These are phyloP conservation scores for Penicillium occitanis DNA, from an alignment of 2,329 filamentous ascomycete genomes.

Conservation along the genomic window DNA sequence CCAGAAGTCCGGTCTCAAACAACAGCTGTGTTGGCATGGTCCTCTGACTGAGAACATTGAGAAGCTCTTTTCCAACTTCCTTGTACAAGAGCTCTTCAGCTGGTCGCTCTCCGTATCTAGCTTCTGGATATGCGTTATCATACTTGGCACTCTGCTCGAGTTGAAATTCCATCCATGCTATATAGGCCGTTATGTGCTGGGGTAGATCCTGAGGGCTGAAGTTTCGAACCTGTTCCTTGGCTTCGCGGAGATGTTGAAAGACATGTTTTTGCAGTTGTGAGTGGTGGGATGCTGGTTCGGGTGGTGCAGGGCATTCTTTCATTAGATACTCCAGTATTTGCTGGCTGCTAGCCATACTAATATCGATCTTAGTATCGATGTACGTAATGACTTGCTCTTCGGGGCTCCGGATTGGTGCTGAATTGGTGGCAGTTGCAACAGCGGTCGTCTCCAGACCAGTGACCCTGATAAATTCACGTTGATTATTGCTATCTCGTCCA, in stretches of 20 bases:
- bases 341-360: not conserved
- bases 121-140: not conserved
- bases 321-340: not conserved
- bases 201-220: not conserved
- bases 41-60: not conserved
- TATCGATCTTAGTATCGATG: not conserved
- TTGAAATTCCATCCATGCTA: not conserved
- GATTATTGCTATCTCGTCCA: not conserved
- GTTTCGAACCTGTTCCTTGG: not conserved
- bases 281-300: not conserved
- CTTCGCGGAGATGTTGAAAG: not conserved
- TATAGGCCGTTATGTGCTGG: not conserved
- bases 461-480: not conserved
- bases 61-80: not conserved
- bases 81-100: not conserved
- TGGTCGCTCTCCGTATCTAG: not conserved
- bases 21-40: not conserved
- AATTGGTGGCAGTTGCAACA: not conserved
- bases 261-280: not conserved
- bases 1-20: not conserved
- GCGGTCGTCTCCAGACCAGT: not conserved
- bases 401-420: not conserved
- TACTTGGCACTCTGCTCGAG: not conserved
- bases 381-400: not conserved
- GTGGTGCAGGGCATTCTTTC: not conserved